Percentiles rank a stretch among this genome's conserved stretches.
These are phyloP conservation scores for Xanthoparmelia taractica DNA, from an alignment of 495 filamentous ascomycete species.

Conservation along the genomic window DNA sequence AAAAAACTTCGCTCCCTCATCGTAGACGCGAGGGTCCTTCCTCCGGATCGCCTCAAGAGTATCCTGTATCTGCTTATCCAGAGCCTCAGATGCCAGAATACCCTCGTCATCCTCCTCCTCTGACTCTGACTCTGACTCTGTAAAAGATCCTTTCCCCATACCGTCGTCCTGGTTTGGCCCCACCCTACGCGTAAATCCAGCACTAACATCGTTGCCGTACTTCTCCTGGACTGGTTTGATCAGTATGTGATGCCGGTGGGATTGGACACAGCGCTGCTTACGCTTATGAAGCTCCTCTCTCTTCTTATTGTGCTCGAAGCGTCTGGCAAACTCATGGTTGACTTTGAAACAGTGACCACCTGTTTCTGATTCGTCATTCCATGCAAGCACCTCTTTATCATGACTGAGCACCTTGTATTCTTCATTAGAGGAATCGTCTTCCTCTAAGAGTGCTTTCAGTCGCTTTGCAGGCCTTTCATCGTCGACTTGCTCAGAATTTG, in stretches of 20 bases:
- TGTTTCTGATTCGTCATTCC: conserved; percentile 14
- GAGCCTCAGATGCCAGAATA: conserved; percentile 65
- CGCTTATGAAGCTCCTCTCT: conserved; percentile 77
- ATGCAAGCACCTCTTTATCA: conserved; percentile 35
- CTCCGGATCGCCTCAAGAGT: conserved; percentile 77
- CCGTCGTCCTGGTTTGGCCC: conserved; percentile 33
- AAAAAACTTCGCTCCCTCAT: conserved; percentile 71
- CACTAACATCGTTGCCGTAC: conserved; percentile 50
- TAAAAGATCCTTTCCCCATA: conserved; percentile 47
- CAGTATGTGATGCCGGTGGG: conserved; percentile 9
- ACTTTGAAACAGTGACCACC: conserved; percentile 54
- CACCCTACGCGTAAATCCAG: conserved; percentile 29
- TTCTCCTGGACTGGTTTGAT: conserved; percentile 68
- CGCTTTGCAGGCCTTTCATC: conserved; percentile 41
- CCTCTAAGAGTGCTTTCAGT: conserved; percentile 40
- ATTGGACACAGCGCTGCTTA: conserved; percentile 38
- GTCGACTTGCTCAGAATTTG: not conserved
- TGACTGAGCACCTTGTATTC: conserved; percentile 49
- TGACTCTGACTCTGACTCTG: conserved; percentile 47
- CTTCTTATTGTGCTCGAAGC: conserved; percentile 96
- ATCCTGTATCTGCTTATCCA: conserved; percentile 80
- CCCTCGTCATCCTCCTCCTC: conserved; percentile 89
- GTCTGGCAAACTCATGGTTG: conserved; percentile 80
- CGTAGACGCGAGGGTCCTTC: conserved; percentile 87
- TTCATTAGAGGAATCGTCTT: conserved; percentile 46